Base-by-base conservation (phyloP, 805 yeast genomes). In the Myxozyma mucilagina region DNA sequence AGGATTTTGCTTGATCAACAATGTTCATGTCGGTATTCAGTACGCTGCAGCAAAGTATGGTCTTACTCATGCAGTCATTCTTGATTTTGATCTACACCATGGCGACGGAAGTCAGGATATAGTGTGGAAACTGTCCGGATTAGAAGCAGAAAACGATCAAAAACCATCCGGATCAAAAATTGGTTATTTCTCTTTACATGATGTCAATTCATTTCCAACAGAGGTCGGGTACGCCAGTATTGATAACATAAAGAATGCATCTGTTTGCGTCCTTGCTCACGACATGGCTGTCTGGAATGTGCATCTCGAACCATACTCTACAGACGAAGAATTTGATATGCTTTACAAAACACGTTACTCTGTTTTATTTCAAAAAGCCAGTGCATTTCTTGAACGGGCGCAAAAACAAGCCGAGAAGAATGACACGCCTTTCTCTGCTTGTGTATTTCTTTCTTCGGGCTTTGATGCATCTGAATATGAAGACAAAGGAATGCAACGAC, bases 101-200 rank as follows among this genome's bases (percentile, higher is more conserved):
- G 96, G 96, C 16, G 96, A 89, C 73, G 96, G 96, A 13, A 82
- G 89, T 6, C 96, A 90, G 68, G 96, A 89, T 72, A 86, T 89
- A 32, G 85, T 92, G 68, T 89, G 92, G 91, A 86, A 84, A 68
- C 78, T 89, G 64, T 88, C 88, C 0, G 89, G 90, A 0, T 81
- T 83, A 34, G 66, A 57, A 18, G 64, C 47, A n/a, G 53, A 47
- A n/a, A 57, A 65, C 32, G 61, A 72, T 68, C 59, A n/a, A n/a
- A 34, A 55, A 13, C 38, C 54, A 3, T 10, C 45, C 32, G 49
- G 75, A 53, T 89, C 91, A 1, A 83, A 83, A 64, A 86, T 89
- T 18, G 96, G 93, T 0, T 89, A 89, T 70, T 89, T 88, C 70
- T 88, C 96, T 0, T 73, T 90, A 67, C 96, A 90, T 71, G 96